Percentiles rank a stretch among this genome's conserved stretches.
Conservation (phyloP, 768 basidiomycete genomes). For the Holtermanniella nyarrowii region DNA sequence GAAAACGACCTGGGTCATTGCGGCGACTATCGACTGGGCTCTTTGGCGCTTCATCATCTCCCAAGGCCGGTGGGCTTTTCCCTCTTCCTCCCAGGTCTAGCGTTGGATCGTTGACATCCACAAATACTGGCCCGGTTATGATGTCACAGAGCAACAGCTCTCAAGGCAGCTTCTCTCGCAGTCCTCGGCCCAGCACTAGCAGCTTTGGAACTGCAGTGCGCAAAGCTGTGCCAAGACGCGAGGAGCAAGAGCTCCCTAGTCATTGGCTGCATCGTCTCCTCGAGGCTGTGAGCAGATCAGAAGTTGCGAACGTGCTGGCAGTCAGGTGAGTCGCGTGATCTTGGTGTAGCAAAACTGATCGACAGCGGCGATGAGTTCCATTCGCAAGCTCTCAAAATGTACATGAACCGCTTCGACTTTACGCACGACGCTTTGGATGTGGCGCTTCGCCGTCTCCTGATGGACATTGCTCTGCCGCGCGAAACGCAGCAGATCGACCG, state of each 20-base stretch:
- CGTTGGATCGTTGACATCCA: constrained; percentile 19
- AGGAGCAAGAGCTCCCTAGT: constrained; percentile 56
- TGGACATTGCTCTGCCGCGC: constrained; percentile 80
- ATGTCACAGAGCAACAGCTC: constrained; percentile 11
- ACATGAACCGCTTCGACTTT: constrained; percentile 71
- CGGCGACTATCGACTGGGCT: constrained; percentile 23
- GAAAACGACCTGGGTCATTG: constrained; percentile 22
- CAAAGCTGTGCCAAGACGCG: constrained; percentile 12
- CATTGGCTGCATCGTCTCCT: constrained; percentile 58
- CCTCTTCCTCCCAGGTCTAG: constrained; percentile 30
- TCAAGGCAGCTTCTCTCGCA: constrained; percentile 11
- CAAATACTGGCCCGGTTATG: constrained; percentile 1
- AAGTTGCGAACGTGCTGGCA: constrained; percentile 69
- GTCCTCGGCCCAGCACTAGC: constrained; percentile 21
- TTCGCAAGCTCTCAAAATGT: constrained; percentile 55
- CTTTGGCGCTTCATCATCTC: constrained; percentile 19
- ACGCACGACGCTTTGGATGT: constrained; percentile 72
- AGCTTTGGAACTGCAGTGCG: constrained; percentile 8
- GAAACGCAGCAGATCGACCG: constrained; percentile 99
- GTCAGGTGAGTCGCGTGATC: constrained; percentile 51
- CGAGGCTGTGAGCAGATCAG: constrained; percentile 59
- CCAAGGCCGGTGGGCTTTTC: constrained; percentile 17
- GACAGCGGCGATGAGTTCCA: constrained; percentile 63
- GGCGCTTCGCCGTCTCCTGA: constrained; percentile 74
- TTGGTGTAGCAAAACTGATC: not conserved